phyloP scores from a whole-genome alignment of 129 eudicot genomes.

The Dittrichia graveolens region DNA sequence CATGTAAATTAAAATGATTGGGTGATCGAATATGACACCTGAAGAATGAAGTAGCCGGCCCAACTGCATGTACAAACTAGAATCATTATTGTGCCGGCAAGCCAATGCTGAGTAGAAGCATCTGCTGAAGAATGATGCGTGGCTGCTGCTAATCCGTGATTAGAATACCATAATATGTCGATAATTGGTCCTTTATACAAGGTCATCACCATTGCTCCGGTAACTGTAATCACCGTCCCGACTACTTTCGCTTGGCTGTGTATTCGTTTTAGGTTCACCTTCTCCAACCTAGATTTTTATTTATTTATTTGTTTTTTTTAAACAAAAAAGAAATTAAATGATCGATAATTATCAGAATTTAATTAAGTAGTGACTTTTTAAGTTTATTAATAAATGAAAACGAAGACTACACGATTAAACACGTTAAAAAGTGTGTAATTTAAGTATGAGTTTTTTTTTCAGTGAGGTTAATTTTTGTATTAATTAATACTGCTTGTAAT shows the following conservation, averaged over 20 bases:
- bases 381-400: too few species aligned
- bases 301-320: too few species aligned
- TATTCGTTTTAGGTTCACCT: constrained; percentile 58
- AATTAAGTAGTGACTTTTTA: too few species aligned
- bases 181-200: constrained; percentile 86
- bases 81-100: constrained; percentile 66
- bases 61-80: constrained; percentile 67
- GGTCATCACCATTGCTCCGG: constrained; percentile 93
- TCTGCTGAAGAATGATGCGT: constrained; percentile 34
- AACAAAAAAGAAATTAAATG: background rate
- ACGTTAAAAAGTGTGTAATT: too few species aligned
- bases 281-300: constrained; percentile 66
- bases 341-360: background rate
- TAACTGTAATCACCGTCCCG: constrained; percentile 79
- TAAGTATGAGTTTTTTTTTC: too few species aligned
- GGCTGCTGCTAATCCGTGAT: constrained; percentile 34
- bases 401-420: too few species aligned
- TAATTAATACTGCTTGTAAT: too few species aligned
- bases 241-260: constrained; percentile 75
- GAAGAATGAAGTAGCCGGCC: constrained; percentile 87
- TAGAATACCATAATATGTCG: constrained; percentile 55
- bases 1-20: too few species aligned
- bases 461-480: too few species aligned
- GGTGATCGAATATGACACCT: constrained; percentile 36
- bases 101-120: constrained; percentile 60